Percentiles rank a stretch among this genome's conserved stretches.
These are phyloP conservation scores for Coprinopsis cinerea DNA, from an alignment of 768 basidiomycete genomes.

Conservation along the genomic window DNA sequence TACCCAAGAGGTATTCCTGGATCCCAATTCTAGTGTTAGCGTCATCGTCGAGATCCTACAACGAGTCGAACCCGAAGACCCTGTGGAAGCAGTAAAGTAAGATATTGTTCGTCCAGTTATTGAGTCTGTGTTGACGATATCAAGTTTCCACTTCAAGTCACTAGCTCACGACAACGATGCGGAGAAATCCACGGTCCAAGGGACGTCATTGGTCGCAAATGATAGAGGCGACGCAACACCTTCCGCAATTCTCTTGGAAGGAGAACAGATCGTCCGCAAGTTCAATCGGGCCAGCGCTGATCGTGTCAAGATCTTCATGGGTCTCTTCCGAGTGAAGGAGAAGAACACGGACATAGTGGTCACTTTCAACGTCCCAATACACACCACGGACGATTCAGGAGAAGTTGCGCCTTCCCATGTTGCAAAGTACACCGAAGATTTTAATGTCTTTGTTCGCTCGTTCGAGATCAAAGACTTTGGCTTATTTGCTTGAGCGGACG, in stretches of 20 bases:
- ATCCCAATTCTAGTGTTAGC: conserved; percentile 59
- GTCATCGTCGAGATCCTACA: conserved; percentile 83
- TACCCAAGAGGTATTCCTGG: conserved; percentile 90
- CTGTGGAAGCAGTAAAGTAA: conserved; percentile 67
- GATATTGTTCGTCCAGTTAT: conserved; percentile 8
- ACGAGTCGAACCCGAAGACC: conserved; percentile 53
- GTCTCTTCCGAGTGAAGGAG: conserved; percentile 68
- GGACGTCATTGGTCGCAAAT: conserved; percentile 34
- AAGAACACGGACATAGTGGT: conserved; percentile 80
- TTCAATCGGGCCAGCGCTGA: conserved; percentile 62
- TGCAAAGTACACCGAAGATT: conserved; percentile 38
- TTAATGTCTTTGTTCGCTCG: conserved; percentile 48
- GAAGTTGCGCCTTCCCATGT: conserved; percentile 36
- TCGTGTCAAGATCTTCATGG: conserved; percentile 70
- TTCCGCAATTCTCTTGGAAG: conserved; percentile 54
- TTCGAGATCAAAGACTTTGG: conserved; percentile 62
- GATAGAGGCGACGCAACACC: conserved; percentile 46
- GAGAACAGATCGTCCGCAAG: conserved; percentile 70
- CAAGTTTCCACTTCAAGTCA: conserved; percentile 86
- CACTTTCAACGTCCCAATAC: conserved; percentile 74
- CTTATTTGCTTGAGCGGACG: conserved; percentile 50
- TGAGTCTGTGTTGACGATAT: conserved; percentile 8
- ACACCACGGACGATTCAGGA: conserved; percentile 38
- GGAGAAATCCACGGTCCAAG: conserved; percentile 37
- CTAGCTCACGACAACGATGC: conserved; percentile 90